Base-by-base conservation (phyloP, 495 filamentous ascomycete genomes). In the Apodospora peruviana region DNA sequence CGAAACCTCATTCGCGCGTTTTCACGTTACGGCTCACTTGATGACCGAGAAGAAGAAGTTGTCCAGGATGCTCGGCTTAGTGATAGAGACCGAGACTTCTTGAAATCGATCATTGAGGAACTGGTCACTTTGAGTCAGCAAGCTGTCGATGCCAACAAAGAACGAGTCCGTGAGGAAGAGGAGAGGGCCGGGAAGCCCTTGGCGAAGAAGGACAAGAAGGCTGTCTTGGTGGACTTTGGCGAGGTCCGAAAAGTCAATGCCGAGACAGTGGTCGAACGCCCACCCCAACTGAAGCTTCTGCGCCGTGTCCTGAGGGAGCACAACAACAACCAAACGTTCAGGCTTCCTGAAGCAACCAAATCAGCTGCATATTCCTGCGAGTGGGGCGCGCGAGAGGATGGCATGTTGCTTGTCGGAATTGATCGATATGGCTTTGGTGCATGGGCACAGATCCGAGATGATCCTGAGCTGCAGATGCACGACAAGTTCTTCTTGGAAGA, bases 401-500 rank as follows among this genome's bases (percentile, higher is more conserved):
- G 87, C 25, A 99, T 99, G 93, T 82, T 99, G 38, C 87, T 90
- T 47, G 81, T 96, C 23, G 93, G 93, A 44, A 95, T 99, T 54
- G 82, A 85, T 48, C 79, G 86, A 35, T 91, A 97, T 62, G 93
- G 93, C 2, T 96, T 94, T 62, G 93, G 93, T 45, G 89, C 90
- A 16, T 99, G 93, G 93, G 75, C 80, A 3, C 80, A 86, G 50
- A 97, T 99, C 57, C 83, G 91, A 9, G 94, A 97, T 56, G 93
- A 99, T 59, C 73, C 80, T 4, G 90, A 96, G 43, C 78, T 99
- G 16, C 83, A 77, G 4, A 84, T 99, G 69, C 74, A 75, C 2
- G 93, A 96, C 53, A 97, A 96, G 61, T 90, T 97, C 63, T 99
- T 94, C 71, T 65, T 99, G 5, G 93, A 99, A 63, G 93, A 99